Conservation (phyloP, 805 yeast genomes). For the Pichia gijzeniarum region DNA sequence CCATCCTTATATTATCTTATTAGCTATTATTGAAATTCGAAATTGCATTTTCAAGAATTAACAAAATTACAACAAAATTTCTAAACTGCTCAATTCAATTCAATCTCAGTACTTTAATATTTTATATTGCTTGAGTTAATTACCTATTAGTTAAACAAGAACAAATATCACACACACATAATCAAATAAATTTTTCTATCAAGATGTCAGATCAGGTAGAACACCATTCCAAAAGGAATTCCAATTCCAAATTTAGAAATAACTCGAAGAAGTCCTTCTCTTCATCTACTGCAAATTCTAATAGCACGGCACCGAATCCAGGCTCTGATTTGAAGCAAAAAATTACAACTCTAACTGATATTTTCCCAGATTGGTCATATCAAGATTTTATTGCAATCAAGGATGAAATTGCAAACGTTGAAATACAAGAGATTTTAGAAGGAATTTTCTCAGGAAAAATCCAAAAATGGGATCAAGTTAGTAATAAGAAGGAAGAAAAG, state of each 20-base stretch:
- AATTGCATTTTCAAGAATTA: too few species aligned
- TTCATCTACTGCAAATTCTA: conserved; percentile 7
- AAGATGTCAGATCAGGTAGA: conserved; percentile 30
- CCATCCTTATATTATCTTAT: too few species aligned
- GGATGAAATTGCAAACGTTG: conserved; percentile 57
- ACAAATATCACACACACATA: neutral
- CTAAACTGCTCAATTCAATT: too few species aligned
- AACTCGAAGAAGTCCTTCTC: conserved; percentile 30
- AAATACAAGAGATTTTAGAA: conserved; percentile 74
- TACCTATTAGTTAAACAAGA: neutral
- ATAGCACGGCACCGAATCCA: conserved; percentile 20
- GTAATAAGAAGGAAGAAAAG: conserved; percentile 38
- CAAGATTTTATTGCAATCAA: conserved; percentile 77
- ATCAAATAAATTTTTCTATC: too few species aligned
- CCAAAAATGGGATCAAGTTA: conserved; percentile 90
- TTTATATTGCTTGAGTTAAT: too few species aligned
- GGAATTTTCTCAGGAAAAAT: conserved; percentile 88
- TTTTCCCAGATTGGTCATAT: conserved; percentile 91
- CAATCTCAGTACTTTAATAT: too few species aligned
- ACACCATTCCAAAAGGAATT: conserved; percentile 16
- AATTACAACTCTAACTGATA: conserved; percentile 59
- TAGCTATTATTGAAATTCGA: too few species aligned
- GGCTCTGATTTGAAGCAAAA: conserved; percentile 30
- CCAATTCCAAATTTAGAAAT: conserved; percentile 31
- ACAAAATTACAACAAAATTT: too few species aligned